Conservation (phyloP, 2,329 filamentous ascomycete genomes). For the Colletotrichum lini region DNA sequence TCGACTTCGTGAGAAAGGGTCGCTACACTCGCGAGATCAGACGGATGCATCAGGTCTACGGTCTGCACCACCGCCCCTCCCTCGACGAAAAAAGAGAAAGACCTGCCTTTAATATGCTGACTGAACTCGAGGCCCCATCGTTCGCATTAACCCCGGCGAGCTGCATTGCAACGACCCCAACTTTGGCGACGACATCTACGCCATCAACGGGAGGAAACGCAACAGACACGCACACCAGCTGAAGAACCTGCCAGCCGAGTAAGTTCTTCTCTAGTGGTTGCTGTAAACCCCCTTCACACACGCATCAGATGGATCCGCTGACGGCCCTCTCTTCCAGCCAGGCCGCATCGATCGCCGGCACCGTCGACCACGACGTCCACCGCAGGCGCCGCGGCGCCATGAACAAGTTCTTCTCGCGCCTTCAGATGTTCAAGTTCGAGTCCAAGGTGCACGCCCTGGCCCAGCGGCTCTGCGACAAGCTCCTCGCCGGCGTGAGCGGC, state of each 20-base stretch:
- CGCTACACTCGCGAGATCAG: slow-evolving; percentile 43
- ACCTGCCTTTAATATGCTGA: not conserved
- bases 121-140: slow-evolving; percentile 50
- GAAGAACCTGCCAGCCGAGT: slow-evolving; percentile 6
- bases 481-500: slow-evolving; percentile 41
- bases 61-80: slow-evolving; percentile 29
- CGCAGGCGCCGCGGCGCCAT: slow-evolving; percentile 49
- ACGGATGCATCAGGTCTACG: slow-evolving; percentile 49
- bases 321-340: not conserved
- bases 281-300: too few species aligned
- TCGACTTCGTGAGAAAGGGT: slow-evolving; percentile 43
- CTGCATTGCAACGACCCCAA: slow-evolving; percentile 53
- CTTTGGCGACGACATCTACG: slow-evolving; percentile 56
- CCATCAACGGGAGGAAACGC: slow-evolving; percentile 40
- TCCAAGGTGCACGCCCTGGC: slow-evolving; percentile 2
- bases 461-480: slow-evolving; percentile 27
- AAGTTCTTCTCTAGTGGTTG: not conserved
- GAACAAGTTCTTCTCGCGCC: slow-evolving; percentile 52
- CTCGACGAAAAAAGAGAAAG: rapidly evolving
- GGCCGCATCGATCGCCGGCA: slow-evolving; percentile 41
- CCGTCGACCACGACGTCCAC: slow-evolving; percentile 53
- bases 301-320: not conserved
- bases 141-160: slow-evolving; percentile 56
- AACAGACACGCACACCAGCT: slow-evolving; percentile 24
- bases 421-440: slow-evolving; percentile 29